Evolutionary conservation across 2,329 filamentous ascomycete genomes (phyloP), one percentile per base, ranked within the genome.

Genomic region (Pseudogymnoascus verrucosus): DNA sequence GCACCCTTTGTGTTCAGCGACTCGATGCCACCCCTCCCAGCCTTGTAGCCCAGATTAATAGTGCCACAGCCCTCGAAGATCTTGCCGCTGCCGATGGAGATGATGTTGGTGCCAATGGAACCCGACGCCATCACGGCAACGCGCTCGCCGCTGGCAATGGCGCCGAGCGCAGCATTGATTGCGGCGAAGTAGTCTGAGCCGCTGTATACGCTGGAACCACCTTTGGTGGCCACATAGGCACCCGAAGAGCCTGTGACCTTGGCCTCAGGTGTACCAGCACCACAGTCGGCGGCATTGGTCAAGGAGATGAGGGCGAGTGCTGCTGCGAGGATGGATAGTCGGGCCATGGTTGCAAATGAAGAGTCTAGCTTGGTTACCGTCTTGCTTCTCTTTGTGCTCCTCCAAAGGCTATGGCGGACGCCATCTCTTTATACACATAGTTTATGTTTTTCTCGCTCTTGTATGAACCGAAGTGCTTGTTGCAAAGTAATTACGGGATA

Each of bases 1-100:
- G 83, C 82, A 64, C 78, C 78, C 1, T 71, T 68, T 7, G 80
- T 79, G 67, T 79, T 73, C 2, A 78, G 75, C 0, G 78, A 78
- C 71, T 85, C 82, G 60, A 85, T 84, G 54, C 82, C 80, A 16
- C 83, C 83, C 19, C 76, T 78, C 1, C 79, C 81, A 37, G 69
- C 67, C 4, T 72, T 76, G 63, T 70, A 71, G 23, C 69, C 78
- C 0, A 75, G 76, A 64, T 84, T 76, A 71, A 85, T 82, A 51
- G 82, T 84, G 44, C 83, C 82, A 69, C 83, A 85, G 34, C 81
- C 82, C 67, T 85, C 83, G 59, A 85, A 84, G 44, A 75, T 84
- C 71, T 83, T 83, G 63, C 82, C 82, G 68, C 78, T 80, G 36
- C 69, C 67, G 65, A 85, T 78, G 23, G 72, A 77, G 69, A 84